Evolutionary conservation across 331 rosid genomes (phyloP).

Genomic region (Malus hybrid): DNA sequence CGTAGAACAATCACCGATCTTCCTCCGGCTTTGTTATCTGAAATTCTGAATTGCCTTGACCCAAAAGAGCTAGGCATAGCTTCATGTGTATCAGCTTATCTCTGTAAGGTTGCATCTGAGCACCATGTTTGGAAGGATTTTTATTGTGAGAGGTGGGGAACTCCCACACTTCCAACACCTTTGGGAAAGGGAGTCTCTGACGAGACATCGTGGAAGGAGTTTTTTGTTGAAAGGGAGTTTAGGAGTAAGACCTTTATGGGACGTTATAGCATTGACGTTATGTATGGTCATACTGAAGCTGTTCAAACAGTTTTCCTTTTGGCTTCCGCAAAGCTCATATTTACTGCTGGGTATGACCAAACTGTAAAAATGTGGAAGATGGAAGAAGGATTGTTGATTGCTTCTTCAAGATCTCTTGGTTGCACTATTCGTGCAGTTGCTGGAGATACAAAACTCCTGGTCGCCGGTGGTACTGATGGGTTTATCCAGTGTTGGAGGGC

Average conservation of each 20-base stretch:
- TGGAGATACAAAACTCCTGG: conserved; percentile 59
- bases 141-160: conserved; percentile 91
- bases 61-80: conserved; percentile 81
- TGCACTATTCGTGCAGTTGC: conserved; percentile 93
- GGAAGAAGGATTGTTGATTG: conserved; percentile 77
- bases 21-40: conserved; percentile 68
- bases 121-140: conserved; percentile 96
- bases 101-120: conserved; percentile 60
- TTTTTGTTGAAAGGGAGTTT: conserved; percentile 86
- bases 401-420: conserved; percentile 76
- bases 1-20: conserved; percentile 61
- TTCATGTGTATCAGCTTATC: conserved; percentile 64
- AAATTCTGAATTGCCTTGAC: conserved; percentile 79
- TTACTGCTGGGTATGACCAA: conserved; percentile 92
- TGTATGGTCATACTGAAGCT: conserved; percentile 86
- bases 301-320: conserved; percentile 71
- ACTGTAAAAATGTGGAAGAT: conserved; percentile 82
- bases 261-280: conserved; percentile 60
- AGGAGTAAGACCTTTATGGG: conserved; percentile 93
- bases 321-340: conserved; percentile 72
- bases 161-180: conserved; percentile 35
- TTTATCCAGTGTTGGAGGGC: conserved; percentile 94
- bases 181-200: conserved; percentile 30
- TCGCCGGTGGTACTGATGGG: conserved; percentile 85
- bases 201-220: conserved; percentile 80